phyloP scores from a whole-genome alignment of 2,329 filamentous ascomycete species.

The Eurotiales sp. region DNA sequence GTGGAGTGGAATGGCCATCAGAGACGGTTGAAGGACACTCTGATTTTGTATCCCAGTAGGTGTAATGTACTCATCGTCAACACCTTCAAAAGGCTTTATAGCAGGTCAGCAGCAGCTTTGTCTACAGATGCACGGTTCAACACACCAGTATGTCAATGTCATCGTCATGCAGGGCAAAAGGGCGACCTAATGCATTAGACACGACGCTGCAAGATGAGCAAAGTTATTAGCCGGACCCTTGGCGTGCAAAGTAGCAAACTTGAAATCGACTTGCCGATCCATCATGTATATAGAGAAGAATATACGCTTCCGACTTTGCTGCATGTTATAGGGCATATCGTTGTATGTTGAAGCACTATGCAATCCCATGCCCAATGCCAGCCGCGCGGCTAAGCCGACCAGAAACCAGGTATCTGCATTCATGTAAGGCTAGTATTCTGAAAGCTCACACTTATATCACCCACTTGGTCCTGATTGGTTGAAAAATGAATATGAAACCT shows the following conservation, averaged over 20 bases:
- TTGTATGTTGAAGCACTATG: conserved; percentile 37
- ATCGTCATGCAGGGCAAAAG: conserved; percentile 46
- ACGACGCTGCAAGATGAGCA: conserved; percentile 32
- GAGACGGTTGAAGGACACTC: conserved; percentile 29
- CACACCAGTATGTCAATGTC: conserved; percentile 41
- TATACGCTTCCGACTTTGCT: conserved; percentile 39
- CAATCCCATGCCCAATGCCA: conserved; percentile 44
- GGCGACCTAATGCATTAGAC: conserved; percentile 43
- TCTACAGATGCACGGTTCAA: not conserved
- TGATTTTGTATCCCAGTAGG: conserved; percentile 20
- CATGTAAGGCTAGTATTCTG: not conserved
- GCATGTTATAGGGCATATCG: conserved; percentile 28
- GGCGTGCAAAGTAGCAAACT: not conserved
- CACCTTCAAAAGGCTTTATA: conserved; percentile 34
- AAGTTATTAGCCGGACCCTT: not conserved
- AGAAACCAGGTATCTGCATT: conserved; percentile 45
- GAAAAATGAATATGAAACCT: conserved; percentile 50
- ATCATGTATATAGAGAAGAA: conserved; percentile 51
- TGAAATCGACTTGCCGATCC: conserved; percentile 34
- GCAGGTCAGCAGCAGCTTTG: not conserved
- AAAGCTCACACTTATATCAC: conserved; percentile 11
- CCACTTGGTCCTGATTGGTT: conserved; percentile 46
- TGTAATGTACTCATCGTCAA: conserved; percentile 34
- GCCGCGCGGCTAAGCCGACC: conserved; percentile 42
- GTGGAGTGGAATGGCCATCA: conserved; percentile 41